Conservation (phyloP, 345 rosid genomes). For the Boechera stricta region DNA sequence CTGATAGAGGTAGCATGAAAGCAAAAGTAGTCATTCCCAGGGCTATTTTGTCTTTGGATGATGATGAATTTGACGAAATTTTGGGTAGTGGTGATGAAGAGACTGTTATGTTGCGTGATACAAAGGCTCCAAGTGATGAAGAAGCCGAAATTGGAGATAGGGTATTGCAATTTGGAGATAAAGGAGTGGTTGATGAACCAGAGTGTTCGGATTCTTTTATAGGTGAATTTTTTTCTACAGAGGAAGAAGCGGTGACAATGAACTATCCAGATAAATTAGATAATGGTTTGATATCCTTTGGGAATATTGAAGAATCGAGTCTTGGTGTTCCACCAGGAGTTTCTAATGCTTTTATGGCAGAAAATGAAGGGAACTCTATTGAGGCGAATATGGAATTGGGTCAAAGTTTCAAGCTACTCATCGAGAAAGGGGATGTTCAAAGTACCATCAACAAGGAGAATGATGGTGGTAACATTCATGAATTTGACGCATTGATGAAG, state of each 20-base stretch:
- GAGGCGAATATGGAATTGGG: conserved; percentile 7
- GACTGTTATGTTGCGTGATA: conserved; percentile 34
- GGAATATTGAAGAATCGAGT: neutral
- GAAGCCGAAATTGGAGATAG: conserved; percentile 33
- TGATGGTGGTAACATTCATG: conserved; percentile 18
- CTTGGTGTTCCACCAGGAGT: conserved; percentile 14
- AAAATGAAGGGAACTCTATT: conserved; percentile 16
- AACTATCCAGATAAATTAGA: conserved; percentile 12
- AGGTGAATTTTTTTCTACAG: conserved; percentile 18
- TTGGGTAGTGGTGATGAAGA: conserved; percentile 50
- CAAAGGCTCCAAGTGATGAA: conserved; percentile 47
- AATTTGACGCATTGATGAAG: neutral
- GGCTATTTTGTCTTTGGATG: conserved; percentile 70
- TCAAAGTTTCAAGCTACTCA: conserved; percentile 18
- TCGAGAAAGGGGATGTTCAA: neutral
- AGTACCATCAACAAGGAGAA: conserved; percentile 1
- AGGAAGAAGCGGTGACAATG: conserved; percentile 25
- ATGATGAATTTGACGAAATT: conserved; percentile 54
- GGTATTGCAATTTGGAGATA: conserved; percentile 19
- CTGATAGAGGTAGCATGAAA: conserved; percentile 36
- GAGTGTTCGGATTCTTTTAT: conserved; percentile 33
- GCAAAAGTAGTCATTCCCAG: conserved; percentile 53
- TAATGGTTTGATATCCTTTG: conserved; percentile 33
- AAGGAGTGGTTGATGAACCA: conserved; percentile 30
- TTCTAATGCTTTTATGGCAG: conserved; percentile 23